These are phyloP conservation scores for Trypanosoma conorhini DNA, from an alignment of 208 protist species.

Conservation along the genomic window DNA sequence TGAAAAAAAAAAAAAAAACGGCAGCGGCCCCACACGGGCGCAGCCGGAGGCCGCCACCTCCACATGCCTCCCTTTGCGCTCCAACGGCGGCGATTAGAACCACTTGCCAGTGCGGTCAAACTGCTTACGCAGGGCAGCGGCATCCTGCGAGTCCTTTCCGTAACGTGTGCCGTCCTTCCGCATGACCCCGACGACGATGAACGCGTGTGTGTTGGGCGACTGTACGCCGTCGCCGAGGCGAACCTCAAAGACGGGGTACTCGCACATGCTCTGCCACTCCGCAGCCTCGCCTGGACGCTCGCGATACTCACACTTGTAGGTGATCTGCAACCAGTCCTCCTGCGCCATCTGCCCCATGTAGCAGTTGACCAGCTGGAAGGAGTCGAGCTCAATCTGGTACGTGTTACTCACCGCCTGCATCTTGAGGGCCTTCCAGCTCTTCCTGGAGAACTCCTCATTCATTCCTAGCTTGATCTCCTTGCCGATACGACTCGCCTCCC, in stretches of 20 bases:
- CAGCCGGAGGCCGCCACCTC: background rate
- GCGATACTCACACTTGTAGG: slow-evolving; percentile 82
- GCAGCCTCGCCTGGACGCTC: slow-evolving; percentile 52
- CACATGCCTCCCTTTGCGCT: background rate
- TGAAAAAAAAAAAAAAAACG: too few relatives aligned
- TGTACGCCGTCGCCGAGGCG: slow-evolving; percentile 79
- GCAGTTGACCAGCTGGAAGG: slow-evolving; percentile 83
- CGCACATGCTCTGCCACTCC: slow-evolving; percentile 74
- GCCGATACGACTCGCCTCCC: slow-evolving; percentile 78
- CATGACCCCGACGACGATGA: slow-evolving; percentile 89
- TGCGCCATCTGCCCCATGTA: slow-evolving; percentile 91
- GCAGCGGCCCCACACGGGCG: too few relatives aligned
- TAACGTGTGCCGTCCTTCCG: slow-evolving; percentile 88
- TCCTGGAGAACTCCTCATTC: slow-evolving; percentile 87
- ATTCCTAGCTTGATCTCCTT: slow-evolving; percentile 77
- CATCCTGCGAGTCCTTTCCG: slow-evolving; percentile 89
- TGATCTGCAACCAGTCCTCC: slow-evolving; percentile 91
- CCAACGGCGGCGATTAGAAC: slow-evolving; percentile 47
- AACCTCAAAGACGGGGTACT: slow-evolving; percentile 92
- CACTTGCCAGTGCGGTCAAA: slow-evolving; percentile 84
- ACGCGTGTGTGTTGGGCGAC: slow-evolving; percentile 70
- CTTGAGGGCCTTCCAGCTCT: slow-evolving; percentile 87
- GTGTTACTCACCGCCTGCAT: slow-evolving; percentile 55
- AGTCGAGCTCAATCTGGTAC: slow-evolving; percentile 87
- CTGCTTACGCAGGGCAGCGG: slow-evolving; percentile 84